phyloP scores from a whole-genome alignment of 2,329 filamentous ascomycete genomes.

The Diplodia intermedia region DNA sequence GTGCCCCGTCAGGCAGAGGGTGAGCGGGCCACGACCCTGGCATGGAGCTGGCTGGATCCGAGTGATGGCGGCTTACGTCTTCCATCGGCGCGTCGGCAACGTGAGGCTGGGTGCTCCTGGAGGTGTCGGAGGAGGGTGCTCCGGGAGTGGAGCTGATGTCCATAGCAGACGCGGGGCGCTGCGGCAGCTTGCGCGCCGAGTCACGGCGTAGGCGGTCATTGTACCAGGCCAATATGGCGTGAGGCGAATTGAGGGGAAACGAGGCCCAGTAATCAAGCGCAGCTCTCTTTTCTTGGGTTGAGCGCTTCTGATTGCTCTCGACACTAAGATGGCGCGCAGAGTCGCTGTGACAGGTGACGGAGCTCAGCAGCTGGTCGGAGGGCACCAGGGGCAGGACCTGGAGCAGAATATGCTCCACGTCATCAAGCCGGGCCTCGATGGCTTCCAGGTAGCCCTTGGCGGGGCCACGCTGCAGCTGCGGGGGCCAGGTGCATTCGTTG shows the following conservation, averaged over 20 bases:
- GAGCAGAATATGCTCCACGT: conserved; percentile 31
- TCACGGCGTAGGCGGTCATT: conserved; percentile 22
- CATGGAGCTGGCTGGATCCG: conserved; percentile 12
- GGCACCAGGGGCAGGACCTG: conserved; percentile 30
- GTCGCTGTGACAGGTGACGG: conserved; percentile 13
- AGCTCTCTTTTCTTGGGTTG: conserved; percentile 32
- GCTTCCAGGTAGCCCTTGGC: conserved; percentile 33
- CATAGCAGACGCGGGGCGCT: neutral
- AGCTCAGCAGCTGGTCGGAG: conserved; percentile 16
- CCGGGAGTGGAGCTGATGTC: neutral
- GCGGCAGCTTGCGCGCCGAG: neutral
- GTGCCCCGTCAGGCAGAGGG: neutral
- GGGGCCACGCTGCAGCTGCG: conserved; percentile 30
- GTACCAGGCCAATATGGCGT: conserved; percentile 20
- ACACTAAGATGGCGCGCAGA: neutral
- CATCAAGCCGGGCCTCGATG: conserved; percentile 32
- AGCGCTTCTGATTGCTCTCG: conserved; percentile 27
- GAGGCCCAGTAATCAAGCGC: conserved; percentile 30
- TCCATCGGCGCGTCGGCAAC: conserved; percentile 18
- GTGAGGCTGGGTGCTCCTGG: conserved; percentile 14
- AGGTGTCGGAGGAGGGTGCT: neutral
- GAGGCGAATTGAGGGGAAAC: conserved; percentile 31
- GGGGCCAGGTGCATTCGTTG: conserved; percentile 30
- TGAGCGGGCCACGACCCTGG: conserved; percentile 6
- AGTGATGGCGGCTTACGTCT: neutral